Evolutionary conservation across 1,284 basidiomycete species (phyloP).

Genomic region (Moesziomyces sp.): DNA sequence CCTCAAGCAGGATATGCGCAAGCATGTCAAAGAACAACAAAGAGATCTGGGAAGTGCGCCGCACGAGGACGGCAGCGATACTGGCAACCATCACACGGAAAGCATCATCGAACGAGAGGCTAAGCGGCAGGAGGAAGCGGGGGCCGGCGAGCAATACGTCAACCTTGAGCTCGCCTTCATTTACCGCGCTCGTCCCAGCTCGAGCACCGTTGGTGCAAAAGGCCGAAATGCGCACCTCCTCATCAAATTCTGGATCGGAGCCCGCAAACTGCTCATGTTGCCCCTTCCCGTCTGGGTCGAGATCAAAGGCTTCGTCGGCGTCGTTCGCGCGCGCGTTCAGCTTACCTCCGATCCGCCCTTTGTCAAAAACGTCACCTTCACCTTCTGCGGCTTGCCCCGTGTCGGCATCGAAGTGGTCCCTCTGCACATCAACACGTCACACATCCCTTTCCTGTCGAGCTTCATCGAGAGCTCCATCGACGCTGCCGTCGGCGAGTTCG

Average conservation of each 20-base stretch:
- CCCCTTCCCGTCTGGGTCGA: conserved; percentile 58
- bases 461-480: conserved; percentile 57
- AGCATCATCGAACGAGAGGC: background rate
- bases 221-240: conserved; percentile 46
- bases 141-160: conserved; percentile 36
- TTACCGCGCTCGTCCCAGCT: conserved; percentile 42
- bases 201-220: conserved; percentile 25
- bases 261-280: conserved; percentile 32
- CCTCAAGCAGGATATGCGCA: conserved; percentile 8
- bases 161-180: conserved; percentile 50
- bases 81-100: background rate
- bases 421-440: conserved; percentile 41
- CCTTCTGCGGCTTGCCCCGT: conserved; percentile 49
- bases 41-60: background rate
- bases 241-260: conserved; percentile 53
- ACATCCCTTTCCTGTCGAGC: conserved; percentile 49
- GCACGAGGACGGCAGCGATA: background rate
- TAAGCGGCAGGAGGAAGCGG: conserved; percentile 12
- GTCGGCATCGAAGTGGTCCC: conserved; percentile 51
- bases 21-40: conserved; percentile 4
- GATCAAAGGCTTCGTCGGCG: conserved; percentile 53
- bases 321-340: conserved; percentile 37
- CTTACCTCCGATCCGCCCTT: conserved; percentile 54
- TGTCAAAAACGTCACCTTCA: conserved; percentile 51
- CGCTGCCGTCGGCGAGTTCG: conserved; percentile 50